Conservation (phyloP, 2,329 filamentous ascomycete genomes). For the Alternaria infectoria region DNA sequence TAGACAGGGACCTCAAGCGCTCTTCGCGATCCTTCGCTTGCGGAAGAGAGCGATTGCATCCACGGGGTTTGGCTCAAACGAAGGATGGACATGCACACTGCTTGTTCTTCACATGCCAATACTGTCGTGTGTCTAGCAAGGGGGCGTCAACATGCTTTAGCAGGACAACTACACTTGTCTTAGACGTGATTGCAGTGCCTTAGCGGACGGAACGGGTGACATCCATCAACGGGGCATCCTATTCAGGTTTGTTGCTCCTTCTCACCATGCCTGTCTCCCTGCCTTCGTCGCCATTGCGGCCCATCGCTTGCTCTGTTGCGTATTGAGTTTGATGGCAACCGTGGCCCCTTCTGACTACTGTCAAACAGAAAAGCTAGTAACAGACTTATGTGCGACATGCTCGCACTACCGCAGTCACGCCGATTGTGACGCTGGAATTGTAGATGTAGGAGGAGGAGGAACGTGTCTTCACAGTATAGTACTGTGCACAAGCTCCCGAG, state of each 20-base stretch:
- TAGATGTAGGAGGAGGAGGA: neutral
- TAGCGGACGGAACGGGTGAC: neutral
- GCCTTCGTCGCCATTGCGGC: neutral
- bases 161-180: neutral
- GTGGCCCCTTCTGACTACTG: neutral
- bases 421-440: neutral
- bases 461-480: neutral
- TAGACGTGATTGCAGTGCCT: neutral
- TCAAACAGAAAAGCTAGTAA: neutral
- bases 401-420: neutral
- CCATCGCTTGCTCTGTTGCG: neutral
- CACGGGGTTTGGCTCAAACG: neutral
- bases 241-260: neutral
- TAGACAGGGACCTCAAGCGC: neutral
- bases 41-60: neutral
- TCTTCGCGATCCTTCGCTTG: neutral
- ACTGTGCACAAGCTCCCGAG: neutral
- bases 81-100: neutral
- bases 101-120: neutral
- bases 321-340: neutral
- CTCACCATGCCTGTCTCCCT: neutral
- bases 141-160: neutral
- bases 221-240: neutral
- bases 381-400: neutral
- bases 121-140: neutral